Conservation (phyloP, 805 yeast species). For the Kluyveromyces nonfermentans region DNA sequence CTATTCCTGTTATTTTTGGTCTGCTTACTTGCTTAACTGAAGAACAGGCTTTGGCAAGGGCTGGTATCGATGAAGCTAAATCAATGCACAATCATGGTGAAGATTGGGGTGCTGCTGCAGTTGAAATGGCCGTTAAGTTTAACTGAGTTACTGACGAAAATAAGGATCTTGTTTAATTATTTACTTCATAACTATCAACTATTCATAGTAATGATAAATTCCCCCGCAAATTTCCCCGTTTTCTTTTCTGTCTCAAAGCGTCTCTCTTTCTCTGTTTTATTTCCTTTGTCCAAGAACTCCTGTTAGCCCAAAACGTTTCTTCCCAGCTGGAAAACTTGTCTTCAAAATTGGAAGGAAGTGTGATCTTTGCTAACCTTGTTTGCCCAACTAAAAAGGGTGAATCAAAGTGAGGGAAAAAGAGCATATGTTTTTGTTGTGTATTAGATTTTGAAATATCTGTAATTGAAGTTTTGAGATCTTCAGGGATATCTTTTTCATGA, state of each 20-base stretch:
- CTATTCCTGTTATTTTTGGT: conserved; percentile 85
- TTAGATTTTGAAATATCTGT: conserved; percentile 8
- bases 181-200: not conserved
- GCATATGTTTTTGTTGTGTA: conserved; percentile 35
- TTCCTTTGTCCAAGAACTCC: conserved; percentile 72
- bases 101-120: conserved; percentile 99
- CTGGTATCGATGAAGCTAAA: conserved; percentile 64
- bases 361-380: conserved; percentile 57
- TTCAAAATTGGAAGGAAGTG: conserved; percentile 15
- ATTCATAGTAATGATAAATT: not conserved
- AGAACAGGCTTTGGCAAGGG: conserved; percentile 87
- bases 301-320: conserved; percentile 68
- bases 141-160: conserved; percentile 16
- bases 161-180: not conserved
- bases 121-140: conserved; percentile 71
- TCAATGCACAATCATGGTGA: conserved; percentile 88
- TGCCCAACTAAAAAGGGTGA: conserved; percentile 87
- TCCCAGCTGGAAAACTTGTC: conserved; percentile 47
- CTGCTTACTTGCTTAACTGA: conserved; percentile 88
- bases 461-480: conserved; percentile 11
- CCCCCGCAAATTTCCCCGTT: conserved; percentile 18
- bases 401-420: conserved; percentile 74
- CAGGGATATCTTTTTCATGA: conserved; percentile 18
- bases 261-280: conserved; percentile 72
- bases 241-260: conserved; percentile 48